Conservation (phyloP, 2,329 filamentous ascomycete genomes). For the Knoxdaviesia proteae region DNA sequence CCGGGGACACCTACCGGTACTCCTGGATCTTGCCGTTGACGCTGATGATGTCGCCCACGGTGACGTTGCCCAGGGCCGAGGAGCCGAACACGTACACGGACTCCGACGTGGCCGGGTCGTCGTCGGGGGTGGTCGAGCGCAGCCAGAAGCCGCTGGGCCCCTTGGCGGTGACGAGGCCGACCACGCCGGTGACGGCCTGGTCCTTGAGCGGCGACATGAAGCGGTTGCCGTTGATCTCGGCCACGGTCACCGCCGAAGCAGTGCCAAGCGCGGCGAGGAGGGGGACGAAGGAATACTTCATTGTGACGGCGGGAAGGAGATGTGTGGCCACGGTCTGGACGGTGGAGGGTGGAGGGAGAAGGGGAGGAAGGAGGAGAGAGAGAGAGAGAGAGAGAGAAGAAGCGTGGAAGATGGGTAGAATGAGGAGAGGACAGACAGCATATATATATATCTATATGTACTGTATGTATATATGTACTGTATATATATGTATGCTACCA, state of each 20-base stretch:
- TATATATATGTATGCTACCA: too few species aligned
- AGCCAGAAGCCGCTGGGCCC: constrained; percentile 41
- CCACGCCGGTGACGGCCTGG: constrained; percentile 33
- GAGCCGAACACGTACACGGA: constrained; percentile 43
- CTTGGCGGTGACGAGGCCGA: constrained; percentile 44
- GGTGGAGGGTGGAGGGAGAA: not conserved
- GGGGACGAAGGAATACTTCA: constrained; percentile 11
- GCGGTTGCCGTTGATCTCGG: constrained; percentile 43
- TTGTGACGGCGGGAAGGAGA: constrained; percentile 5
- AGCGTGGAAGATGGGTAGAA: not conserved
- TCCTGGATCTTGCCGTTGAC: constrained; percentile 40
- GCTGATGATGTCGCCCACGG: constrained; percentile 40
- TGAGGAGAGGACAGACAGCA: too few species aligned
- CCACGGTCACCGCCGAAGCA: constrained; percentile 24
- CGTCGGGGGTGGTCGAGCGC: constrained; percentile 34
- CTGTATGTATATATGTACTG: too few species aligned
- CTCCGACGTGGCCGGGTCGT: constrained; percentile 36
- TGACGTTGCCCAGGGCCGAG: constrained; percentile 25
- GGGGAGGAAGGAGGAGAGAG: not conserved
- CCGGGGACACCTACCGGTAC: constrained; percentile 18
- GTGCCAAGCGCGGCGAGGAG: constrained; percentile 11
- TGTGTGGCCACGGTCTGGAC: not conserved
- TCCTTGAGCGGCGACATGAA: constrained; percentile 41
- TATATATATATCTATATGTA: too few species aligned
- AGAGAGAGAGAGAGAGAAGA: not conserved